These are phyloP conservation scores for Penicillium sp. DNA, from an alignment of 2,329 filamentous ascomycete genomes.

Conservation along the genomic window DNA sequence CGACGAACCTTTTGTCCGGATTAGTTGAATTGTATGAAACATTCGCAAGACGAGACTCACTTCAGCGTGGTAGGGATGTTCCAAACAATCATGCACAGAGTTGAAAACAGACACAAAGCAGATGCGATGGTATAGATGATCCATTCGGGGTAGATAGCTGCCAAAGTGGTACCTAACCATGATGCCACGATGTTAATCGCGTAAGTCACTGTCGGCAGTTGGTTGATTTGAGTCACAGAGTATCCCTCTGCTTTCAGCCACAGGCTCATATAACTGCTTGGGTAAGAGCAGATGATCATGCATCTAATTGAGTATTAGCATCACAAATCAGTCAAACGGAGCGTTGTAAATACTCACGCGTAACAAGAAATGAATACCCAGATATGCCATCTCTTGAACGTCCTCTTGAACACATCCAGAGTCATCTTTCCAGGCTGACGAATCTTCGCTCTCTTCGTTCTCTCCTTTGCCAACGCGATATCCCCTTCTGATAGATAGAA, in stretches of 20 bases:
- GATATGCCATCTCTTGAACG: conserved; percentile 53
- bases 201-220: conserved; percentile 52
- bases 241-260: conserved; percentile 55
- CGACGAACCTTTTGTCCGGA: conserved; percentile 35
- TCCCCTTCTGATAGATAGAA: conserved; percentile 41
- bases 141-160: conserved; percentile 55
- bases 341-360: conserved; percentile 40
- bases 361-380: conserved; percentile 53
- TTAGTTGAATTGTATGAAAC: neutral
- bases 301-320: conserved; percentile 29
- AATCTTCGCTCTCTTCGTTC: conserved; percentile 27
- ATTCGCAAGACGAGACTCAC: conserved; percentile 22
- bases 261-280: conserved; percentile 51
- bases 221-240: conserved; percentile 52
- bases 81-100: conserved; percentile 52
- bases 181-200: conserved; percentile 53
- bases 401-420: conserved; percentile 49
- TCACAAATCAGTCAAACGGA: conserved; percentile 1
- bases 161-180: conserved; percentile 53
- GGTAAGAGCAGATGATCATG: conserved; percentile 51
- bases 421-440: conserved; percentile 44
- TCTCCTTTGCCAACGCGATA: conserved; percentile 39
- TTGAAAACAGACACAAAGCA: conserved; percentile 45
- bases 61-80: conserved; percentile 52
- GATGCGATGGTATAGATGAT: conserved; percentile 48